Base-by-base conservation (phyloP, 2,329 filamentous ascomycete genomes). In the Polychaeton citri region DNA sequence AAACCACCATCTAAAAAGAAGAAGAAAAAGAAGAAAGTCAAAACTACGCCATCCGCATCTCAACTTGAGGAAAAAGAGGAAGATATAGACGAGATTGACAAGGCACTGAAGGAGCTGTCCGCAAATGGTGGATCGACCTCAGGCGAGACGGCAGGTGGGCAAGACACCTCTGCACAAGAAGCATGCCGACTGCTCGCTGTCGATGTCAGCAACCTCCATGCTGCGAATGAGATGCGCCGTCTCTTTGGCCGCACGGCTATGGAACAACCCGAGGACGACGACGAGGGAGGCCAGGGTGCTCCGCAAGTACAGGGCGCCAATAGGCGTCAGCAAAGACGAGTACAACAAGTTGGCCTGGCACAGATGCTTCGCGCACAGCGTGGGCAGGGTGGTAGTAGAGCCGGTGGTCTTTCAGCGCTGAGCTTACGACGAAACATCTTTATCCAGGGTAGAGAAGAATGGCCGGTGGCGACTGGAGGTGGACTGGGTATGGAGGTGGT, bases 191-290 rank as follows among this genome's bases (percentile, higher is more conserved):
- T 81, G 9, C 62, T 83, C 1, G 61, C 68, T 2, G 63, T 83
- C 35, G 77, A 81, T 46, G 73, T 78, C 1, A 72, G 81, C 45
- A 75, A 86, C 47, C 71, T 98, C 8, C 87, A 88, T 53, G 83
- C 83, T 6, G 69, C 79, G 21, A 93, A 94, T 51, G 90, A 98
- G 63, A 95, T 98, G 85, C 79, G 76, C 38, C 73, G 70, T 44
- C 62, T 84, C 0, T 84, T 83, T 54, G 79, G 79, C 4, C 71
- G 70, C 42, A 70, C 74, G 18, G 76, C 76, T 16, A 50, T 79
- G 8, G 73, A 79, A 46, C 65, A 61, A 19, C 55, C 61, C 30
- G 65, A 72, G 35, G 70, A 76, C 30, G 67, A 69, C 15, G 59
- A 70, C 32, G 60, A 62, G 21, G 58, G 57, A 32, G 51, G 63